Base-by-base conservation (phyloP, 108 stramenopile genomes). In the Nitzschia palea region DNA sequence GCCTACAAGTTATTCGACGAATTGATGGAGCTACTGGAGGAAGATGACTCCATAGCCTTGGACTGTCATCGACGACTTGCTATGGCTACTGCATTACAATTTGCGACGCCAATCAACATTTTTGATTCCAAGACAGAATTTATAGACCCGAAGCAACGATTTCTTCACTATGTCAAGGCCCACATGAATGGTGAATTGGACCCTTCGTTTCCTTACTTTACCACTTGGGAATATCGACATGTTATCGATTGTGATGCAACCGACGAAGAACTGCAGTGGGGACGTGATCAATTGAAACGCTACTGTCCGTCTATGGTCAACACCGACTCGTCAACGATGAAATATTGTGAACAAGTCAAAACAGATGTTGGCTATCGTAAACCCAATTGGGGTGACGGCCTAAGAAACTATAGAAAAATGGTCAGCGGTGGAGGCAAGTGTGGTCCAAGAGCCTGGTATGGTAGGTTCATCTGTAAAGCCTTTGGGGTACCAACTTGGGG, bases 401-500 rank as follows among this genome's bases (percentile, higher is more conserved):
- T 66, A 15, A n/a, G 62, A 42, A 57, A 67, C 0, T 81, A 77
- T 50, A 59, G 51, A 56, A 65, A 73, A 52, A 29, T 77, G 2
- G 33, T 81, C 30, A 67, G 63, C 44, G 71, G 71, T 26, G 75
- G 69, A 44, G 72, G 79, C 20, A 65, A 75, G 17, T 64, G 52
- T 44, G 74, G 59, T 1, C 79, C 79, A 18, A 70, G 63, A 1
- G 79, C 79, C 5, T 80, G 79, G 79, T 75, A 75, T 62, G 79
- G 74, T 45, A 48, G 79, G 1, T 75, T 75, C 43, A 50, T 71
- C 40, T 48, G 43, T 37, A 65, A 75, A 40, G 62, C 71, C 23
- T 79, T 79, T 67, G 82, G 82, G 1, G 70, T 77, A 2, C 82
- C 82, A 22, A 77, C 71, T 18, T 84, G 83, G 83, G 83, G 83